Base-by-base conservation (phyloP, 2,329 filamentous ascomycete species). In the Fusarium equiseti region DNA sequence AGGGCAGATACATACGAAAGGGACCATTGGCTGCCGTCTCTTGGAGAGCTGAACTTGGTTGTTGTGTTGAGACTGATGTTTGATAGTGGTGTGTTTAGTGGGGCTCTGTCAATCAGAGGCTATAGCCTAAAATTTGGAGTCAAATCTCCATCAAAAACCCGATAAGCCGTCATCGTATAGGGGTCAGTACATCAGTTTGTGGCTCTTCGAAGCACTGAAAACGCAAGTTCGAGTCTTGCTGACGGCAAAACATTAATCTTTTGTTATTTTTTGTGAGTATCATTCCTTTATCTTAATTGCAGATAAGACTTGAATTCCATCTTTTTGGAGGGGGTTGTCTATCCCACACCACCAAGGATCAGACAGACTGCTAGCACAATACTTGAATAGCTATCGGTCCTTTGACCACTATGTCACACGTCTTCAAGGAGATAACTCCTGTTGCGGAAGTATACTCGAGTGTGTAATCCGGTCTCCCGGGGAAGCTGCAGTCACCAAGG, bases 161-260 rank as follows among this genome's bases (percentile, higher is more conserved):
- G 3, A 26, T 4, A 20, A 56, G 68, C 68, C 68, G 68, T 71
- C 68, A 71, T 71, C 68, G 68, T 71, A 71, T 71, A 71, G 68
- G 68, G 68, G 68, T 70, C 52, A 70, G 67, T 70, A 70, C 67
- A 70, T 70, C 67, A 70, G 67, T 70, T 70, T 70, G 67, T 70
- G 68, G 68, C 50, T 63, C 38, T 53, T 59, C 42, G 58, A 70
- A 70, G 58, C 68, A 70, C 68, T 70, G 68, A 70, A 70, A 71
- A 70, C 68, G 68, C 68, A 70, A 70, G 68, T 71, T 70, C 68
- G 68, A 70, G 68, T 70, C 67, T 70, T 70, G 68, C 68, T 70
- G 68, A 70, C 68, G 68, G 68, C 67, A 70, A 31, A 24, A 4
- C 4, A 53, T 13, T 64, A 26, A 18, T 42, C 9, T 71, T 70